Evolutionary conservation across 768 basidiomycete species (phyloP).

Genomic region (Dentipellis fragilis): DNA sequence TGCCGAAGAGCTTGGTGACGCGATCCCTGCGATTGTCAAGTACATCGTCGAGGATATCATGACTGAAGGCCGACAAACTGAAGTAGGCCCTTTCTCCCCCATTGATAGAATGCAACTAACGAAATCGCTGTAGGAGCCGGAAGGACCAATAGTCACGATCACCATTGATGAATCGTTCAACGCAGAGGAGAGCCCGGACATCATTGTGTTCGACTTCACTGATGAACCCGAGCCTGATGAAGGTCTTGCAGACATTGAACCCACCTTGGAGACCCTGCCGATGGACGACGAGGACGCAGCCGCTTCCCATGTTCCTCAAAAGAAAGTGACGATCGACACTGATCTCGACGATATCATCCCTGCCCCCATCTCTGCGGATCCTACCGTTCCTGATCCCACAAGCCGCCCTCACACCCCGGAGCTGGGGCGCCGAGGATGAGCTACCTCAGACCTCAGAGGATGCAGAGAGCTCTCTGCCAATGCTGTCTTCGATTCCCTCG

Average conservation of each 20-base stretch:
- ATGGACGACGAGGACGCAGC: neutral
- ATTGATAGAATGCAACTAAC: neutral
- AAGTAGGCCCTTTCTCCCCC: neutral
- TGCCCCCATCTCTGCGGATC: slow-evolving; percentile 13
- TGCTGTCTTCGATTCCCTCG: slow-evolving; percentile 2
- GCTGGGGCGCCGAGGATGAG: neutral
- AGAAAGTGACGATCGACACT: neutral
- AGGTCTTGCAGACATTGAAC: neutral
- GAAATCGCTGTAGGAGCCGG: neutral
- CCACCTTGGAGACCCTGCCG: neutral
- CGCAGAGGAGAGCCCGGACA: too few relatives aligned
- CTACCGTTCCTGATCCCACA: slow-evolving; percentile 13
- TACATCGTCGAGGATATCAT: neutral
- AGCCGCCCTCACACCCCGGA: neutral
- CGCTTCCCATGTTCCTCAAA: neutral
- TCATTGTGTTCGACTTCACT: neutral
- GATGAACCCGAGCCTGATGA: neutral
- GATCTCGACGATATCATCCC: slow-evolving; percentile 2
- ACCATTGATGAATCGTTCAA: too few relatives aligned
- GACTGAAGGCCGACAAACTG: neutral
- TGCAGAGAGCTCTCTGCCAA: neutral
- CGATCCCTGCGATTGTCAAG: too few relatives aligned
- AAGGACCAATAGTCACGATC: neutral
- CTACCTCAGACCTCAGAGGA: neutral
- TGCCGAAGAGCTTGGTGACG: neutral